Evolutionary conservation across 192 early-diverging fungal species (phyloP).

Genomic region (Lobosporangium transversale): DNA sequence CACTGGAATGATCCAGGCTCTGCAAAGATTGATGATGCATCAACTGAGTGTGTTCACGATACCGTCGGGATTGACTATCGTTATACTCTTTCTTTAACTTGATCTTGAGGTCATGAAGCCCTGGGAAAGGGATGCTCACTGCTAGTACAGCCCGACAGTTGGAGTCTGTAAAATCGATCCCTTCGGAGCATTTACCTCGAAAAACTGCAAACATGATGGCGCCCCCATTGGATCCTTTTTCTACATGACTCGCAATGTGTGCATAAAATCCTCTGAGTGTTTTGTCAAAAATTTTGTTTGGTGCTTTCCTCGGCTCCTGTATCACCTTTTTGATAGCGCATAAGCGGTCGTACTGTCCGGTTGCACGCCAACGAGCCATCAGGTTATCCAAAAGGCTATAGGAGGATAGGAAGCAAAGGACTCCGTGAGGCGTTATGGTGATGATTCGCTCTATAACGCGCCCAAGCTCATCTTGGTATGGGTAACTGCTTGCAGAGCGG

Average conservation of each 20-base stretch:
- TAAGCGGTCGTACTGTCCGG: constrained; percentile 15
- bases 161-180: constrained; percentile 77
- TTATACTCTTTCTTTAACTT: constrained; percentile 58
- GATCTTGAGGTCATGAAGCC: constrained; percentile 64
- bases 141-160: constrained; percentile 73
- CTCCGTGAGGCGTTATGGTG: constrained; percentile 54
- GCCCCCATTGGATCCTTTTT: constrained; percentile 38
- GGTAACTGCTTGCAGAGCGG: constrained; percentile 9
- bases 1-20: constrained; percentile 20
- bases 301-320: constrained; percentile 16
- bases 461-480: constrained; percentile 35
- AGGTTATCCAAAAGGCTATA: constrained; percentile 18
- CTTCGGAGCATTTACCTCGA: constrained; percentile 78
- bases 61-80: constrained; percentile 9
- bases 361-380: constrained; percentile 12
- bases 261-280: constrained; percentile 57
- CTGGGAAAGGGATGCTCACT: constrained; percentile 70
- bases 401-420: constrained; percentile 53
- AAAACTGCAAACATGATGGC: constrained; percentile 77
- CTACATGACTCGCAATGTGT: constrained; percentile 47
- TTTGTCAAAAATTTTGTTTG: constrained; percentile 37
- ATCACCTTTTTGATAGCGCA: constrained; percentile 23
- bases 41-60: background rate
- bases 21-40: constrained; percentile 13
- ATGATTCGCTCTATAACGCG: constrained; percentile 30